phyloP scores from a whole-genome alignment of 192 early-diverging fungal genomes.

The Podila epicladia region DNA sequence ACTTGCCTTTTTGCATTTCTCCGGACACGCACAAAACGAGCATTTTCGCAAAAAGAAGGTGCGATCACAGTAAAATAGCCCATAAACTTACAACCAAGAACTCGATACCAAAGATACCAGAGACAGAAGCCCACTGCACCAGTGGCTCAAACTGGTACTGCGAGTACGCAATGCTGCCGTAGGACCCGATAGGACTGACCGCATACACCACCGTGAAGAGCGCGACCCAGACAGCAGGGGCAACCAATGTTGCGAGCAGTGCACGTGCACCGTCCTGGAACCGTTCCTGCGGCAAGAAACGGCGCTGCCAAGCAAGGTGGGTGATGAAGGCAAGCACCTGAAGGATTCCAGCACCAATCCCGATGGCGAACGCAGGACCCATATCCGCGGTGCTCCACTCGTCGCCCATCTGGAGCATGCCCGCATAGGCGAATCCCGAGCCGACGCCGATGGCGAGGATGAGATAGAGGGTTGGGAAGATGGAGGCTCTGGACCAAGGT shows the following conservation, averaged over 20 bases:
- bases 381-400: conserved; percentile 24
- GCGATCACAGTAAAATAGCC: neutral
- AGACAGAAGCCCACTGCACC: conserved; percentile 41
- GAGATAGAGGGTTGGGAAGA: conserved; percentile 40
- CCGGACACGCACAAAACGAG: neutral
- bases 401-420: conserved; percentile 30
- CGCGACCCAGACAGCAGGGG: conserved; percentile 28
- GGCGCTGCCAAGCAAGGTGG: conserved; percentile 40
- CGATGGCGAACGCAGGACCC: conserved; percentile 19
- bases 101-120: conserved; percentile 42
- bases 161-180: conserved; percentile 38
- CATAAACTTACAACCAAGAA: conserved; percentile 26
- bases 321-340: conserved; percentile 18
- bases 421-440: conserved; percentile 29
- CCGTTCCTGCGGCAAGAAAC: conserved; percentile 27
- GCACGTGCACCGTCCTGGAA: conserved; percentile 30
- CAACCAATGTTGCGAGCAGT: conserved; percentile 23
- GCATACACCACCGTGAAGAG: conserved; percentile 33
- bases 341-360: conserved; percentile 11
- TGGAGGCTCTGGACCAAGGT: conserved; percentile 24
- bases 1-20: too few species aligned
- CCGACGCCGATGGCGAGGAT: conserved; percentile 30
- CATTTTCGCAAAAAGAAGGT: neutral
- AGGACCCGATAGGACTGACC: conserved; percentile 38
- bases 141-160: conserved; percentile 38